These are phyloP conservation scores for Alectoria sarmentosa DNA, from an alignment of 495 filamentous ascomycete species.

Conservation along the genomic window DNA sequence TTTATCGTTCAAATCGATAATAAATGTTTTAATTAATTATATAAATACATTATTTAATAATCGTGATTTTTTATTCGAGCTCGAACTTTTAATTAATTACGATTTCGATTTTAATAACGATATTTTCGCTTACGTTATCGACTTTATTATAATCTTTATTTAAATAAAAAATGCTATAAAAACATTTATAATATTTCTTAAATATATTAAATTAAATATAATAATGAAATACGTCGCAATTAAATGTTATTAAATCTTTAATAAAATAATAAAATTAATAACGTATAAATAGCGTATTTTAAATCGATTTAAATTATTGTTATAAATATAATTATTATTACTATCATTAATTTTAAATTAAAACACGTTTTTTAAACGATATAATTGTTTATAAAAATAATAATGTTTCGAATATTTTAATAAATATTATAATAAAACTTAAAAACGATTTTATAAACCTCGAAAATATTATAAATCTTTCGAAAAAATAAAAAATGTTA, in stretches of 20 bases:
- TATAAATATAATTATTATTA: neutral
- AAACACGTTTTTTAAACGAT: slow-evolving; percentile 1
- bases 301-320: neutral
- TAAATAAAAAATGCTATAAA: no score
- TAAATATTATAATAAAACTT: neutral
- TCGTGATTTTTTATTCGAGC: neutral
- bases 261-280: neutral
- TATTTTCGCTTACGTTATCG: neutral
- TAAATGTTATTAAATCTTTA: neutral
- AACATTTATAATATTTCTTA: no score
- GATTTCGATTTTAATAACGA: neutral
- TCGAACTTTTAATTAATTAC: neutral
- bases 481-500: no score
- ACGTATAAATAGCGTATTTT: neutral
- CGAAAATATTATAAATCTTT: no score
- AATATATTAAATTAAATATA: no score
- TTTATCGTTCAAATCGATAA: neutral
- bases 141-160: neutral
- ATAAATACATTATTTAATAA: neutral
- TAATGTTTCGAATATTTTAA: neutral
- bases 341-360: neutral
- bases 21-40: neutral
- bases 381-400: no score
- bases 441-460: slow-evolving; percentile 3
- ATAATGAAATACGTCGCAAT: no score